These are phyloP conservation scores for Cladosporium oxysporum DNA, from an alignment of 2,329 filamentous ascomycete genomes.

Conservation along the genomic window DNA sequence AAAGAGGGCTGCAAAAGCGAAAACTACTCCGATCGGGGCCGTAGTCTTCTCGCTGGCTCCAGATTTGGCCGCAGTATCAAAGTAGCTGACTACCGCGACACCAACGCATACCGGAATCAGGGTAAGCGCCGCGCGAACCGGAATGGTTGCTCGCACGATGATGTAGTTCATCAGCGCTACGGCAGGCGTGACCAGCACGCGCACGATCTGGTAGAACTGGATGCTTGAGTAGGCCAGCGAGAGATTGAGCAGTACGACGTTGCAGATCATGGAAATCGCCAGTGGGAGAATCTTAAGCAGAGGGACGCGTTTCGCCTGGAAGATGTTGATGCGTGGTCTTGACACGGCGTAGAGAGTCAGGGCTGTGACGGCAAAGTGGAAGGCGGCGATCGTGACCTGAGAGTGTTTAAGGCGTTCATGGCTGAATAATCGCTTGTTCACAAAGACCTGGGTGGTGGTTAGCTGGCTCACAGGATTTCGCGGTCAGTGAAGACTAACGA, in stretches of 20 bases:
- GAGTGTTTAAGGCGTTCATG: slow-evolving; percentile 61
- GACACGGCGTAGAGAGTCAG: slow-evolving; percentile 64
- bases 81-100: slow-evolving; percentile 68
- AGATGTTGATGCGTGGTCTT: slow-evolving; percentile 59
- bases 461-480: neutral
- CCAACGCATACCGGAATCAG: slow-evolving; percentile 63
- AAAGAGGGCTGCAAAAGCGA: slow-evolving; percentile 64
- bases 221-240: slow-evolving; percentile 68
- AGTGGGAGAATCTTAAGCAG: slow-evolving; percentile 63
- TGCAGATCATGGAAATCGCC: slow-evolving; percentile 67
- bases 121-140: slow-evolving; percentile 55
- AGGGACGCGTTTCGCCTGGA: slow-evolving; percentile 58
- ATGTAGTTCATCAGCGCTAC: slow-evolving; percentile 67
- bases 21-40: slow-evolving; percentile 60
- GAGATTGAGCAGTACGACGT: slow-evolving; percentile 69
- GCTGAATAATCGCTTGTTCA: slow-evolving; percentile 70
- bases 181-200: slow-evolving; percentile 66
- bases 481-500: slow-evolving; percentile 23
- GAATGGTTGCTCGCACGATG: slow-evolving; percentile 60
- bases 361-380: slow-evolving; percentile 69
- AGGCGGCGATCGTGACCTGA: slow-evolving; percentile 67
- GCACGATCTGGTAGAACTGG: slow-evolving; percentile 70
- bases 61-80: slow-evolving; percentile 54
- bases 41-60: slow-evolving; percentile 56
- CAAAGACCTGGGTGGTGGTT: slow-evolving; percentile 58